Evolutionary conservation across 257 asterid species (phyloP).

Genomic region (Pogostemon cablin): DNA sequence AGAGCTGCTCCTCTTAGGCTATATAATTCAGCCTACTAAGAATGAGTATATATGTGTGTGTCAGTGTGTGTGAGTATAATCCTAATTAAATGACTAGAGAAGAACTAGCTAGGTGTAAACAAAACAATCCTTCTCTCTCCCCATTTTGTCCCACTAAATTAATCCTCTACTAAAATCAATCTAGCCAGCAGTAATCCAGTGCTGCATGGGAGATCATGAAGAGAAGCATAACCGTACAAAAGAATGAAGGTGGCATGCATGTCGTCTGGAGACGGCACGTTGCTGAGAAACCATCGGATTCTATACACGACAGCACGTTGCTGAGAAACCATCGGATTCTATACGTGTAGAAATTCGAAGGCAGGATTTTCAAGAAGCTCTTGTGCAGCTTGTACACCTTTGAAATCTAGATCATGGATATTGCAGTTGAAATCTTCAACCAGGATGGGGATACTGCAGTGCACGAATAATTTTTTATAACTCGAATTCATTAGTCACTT

Average conservation of each 20-base stretch:
- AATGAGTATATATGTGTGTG: no score
- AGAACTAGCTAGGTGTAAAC: slow-evolving; percentile 27
- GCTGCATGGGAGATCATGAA: slow-evolving; percentile 34
- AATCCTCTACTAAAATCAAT: slow-evolving; percentile 41
- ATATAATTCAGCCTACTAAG: slow-evolving; percentile 1
- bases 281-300: no score
- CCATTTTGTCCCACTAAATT: slow-evolving; percentile 43
- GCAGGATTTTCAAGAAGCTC: slow-evolving; percentile 65
- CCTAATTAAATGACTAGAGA: neutral
- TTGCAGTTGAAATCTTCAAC: slow-evolving; percentile 63
- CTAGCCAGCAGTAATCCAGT: slow-evolving; percentile 37
- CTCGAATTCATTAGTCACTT: neutral
- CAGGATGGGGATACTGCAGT: slow-evolving; percentile 71
- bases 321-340: neutral
- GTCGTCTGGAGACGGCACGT: slow-evolving; percentile 23
- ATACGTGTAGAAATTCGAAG: slow-evolving; percentile 71
- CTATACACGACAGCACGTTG: no score
- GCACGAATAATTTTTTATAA: slow-evolving; percentile 7
- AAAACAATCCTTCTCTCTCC: slow-evolving; percentile 36
- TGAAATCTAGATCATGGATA: slow-evolving; percentile 60
- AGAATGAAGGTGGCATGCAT: slow-evolving; percentile 38
- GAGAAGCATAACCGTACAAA: slow-evolving; percentile 31
- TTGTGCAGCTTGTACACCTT: slow-evolving; percentile 68
- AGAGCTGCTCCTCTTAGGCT: slow-evolving; percentile 27
- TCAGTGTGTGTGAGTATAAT: neutral